Percentiles rank a stretch among this genome's conserved stretches.
phyloP scores from a whole-genome alignment of 2,329 filamentous ascomycete species.

The Pseudogymnoascus sp. region DNA sequence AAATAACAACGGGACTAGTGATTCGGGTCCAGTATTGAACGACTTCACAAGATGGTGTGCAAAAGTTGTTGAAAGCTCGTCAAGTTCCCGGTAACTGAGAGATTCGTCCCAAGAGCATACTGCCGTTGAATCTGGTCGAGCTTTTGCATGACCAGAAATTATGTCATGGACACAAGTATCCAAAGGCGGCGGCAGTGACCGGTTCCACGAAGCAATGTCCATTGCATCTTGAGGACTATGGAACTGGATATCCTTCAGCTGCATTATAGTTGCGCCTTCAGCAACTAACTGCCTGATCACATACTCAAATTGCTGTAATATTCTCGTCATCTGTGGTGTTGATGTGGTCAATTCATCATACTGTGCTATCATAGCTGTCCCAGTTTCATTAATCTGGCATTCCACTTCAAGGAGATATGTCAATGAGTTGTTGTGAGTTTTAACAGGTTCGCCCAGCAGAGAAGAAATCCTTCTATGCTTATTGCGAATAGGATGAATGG shows the following conservation, averaged over 20 bases:
- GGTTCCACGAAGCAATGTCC: conserved; percentile 4
- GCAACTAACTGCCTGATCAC: conserved; percentile 3
- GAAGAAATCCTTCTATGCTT: not conserved
- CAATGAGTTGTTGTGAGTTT: not conserved
- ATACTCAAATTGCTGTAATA: conserved; percentile 11
- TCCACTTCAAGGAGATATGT: conserved; percentile 6
- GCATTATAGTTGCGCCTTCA: not conserved
- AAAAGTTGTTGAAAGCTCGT: conserved; percentile 17
- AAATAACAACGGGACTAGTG: conserved; percentile 24
- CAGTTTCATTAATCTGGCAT: not conserved
- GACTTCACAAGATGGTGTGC: conserved; percentile 15
- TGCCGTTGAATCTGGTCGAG: conserved; percentile 9
- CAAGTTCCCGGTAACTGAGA: conserved; percentile 22
- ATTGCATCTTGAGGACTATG: conserved; percentile 2
- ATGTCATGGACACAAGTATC: conserved; percentile 14
- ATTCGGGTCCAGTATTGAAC: conserved; percentile 7
- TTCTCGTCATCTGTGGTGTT: not conserved
- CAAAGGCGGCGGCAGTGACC: not conserved
- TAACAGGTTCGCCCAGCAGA: not conserved
- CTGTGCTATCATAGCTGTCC: not conserved
- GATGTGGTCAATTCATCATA: not conserved
- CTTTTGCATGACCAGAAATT: conserved; percentile 10
- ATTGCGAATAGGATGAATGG: conserved; percentile 26
- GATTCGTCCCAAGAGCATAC: conserved; percentile 18
- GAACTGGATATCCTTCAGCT: not conserved